phyloP scores from a whole-genome alignment of 495 filamentous ascomycete species.

The Neurospora sp. region DNA sequence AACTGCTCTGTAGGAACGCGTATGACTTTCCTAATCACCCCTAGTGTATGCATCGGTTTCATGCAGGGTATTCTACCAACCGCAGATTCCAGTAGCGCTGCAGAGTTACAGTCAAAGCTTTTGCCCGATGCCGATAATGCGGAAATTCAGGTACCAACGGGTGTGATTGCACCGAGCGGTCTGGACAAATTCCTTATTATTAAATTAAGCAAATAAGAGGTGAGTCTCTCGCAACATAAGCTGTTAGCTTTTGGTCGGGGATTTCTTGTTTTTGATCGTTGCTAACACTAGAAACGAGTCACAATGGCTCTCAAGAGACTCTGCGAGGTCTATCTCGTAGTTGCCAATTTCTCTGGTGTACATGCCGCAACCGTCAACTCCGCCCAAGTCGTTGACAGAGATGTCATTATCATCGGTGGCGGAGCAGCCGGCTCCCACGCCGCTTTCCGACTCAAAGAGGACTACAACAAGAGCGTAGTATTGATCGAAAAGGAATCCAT shows the following conservation, averaged over 20 bases:
- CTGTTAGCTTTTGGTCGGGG: no score
- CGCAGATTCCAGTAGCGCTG: neutral
- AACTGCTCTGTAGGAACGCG: neutral
- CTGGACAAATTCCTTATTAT: no score
- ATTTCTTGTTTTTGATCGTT: no score
- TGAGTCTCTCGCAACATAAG: no score
- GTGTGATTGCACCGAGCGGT: neutral
- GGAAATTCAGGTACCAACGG: neutral
- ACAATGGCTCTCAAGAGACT: neutral
- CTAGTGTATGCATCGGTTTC: neutral
- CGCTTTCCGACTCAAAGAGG: constrained; percentile 32
- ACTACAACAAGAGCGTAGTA: constrained; percentile 27
- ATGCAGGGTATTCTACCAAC: neutral
- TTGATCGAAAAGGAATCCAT: constrained; percentile 30
- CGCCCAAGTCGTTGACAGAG: constrained; percentile 5
- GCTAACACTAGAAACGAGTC: no score
- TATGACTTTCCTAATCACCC: neutral
- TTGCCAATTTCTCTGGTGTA: neutral
- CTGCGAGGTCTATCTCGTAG: neutral
- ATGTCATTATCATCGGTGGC: constrained; percentile 35
- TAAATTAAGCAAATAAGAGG: no score
- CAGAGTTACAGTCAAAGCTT: neutral
- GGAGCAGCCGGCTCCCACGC: constrained; percentile 39
- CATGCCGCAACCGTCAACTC: neutral
- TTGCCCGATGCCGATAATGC: neutral